Evolutionary conservation across 2,329 filamentous ascomycete genomes (phyloP).

Genomic region (Teratosphaeria nubilosa): DNA sequence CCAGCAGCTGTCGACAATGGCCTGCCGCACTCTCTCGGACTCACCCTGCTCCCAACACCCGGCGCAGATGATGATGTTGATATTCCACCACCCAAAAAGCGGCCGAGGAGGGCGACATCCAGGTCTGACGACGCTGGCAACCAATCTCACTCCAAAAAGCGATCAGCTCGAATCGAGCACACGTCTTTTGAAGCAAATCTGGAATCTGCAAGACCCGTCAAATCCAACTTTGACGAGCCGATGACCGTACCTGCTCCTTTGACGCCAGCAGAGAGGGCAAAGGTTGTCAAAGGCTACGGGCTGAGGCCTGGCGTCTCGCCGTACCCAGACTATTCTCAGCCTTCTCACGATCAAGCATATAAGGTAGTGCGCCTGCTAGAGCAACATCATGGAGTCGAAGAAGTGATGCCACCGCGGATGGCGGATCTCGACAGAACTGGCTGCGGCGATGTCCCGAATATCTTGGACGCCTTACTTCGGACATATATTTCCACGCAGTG

Average conservation of each 20-base stretch:
- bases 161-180: background rate
- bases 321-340: conserved; percentile 56
- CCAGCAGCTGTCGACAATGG: conserved; percentile 31
- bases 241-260: conserved; percentile 12
- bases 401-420: conserved; percentile 53
- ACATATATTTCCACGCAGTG: conserved; percentile 54
- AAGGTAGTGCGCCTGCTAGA: conserved; percentile 58
- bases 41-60: conserved; percentile 20
- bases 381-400: conserved; percentile 50
- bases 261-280: background rate
- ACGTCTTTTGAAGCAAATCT: background rate
- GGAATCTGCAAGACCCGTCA: background rate
- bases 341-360: conserved; percentile 58
- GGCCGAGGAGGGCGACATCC: background rate
- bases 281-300: conserved; percentile 30
- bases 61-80: conserved; percentile 14
- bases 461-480: conserved; percentile 53
- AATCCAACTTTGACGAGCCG: background rate
- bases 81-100: conserved; percentile 1
- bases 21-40: conserved; percentile 49
- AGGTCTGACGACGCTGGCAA: conserved; percentile 2
- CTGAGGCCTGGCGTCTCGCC: conserved; percentile 46
- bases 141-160: background rate
- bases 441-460: conserved; percentile 55
- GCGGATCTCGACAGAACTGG: conserved; percentile 60